phyloP scores from a whole-genome alignment of 1,139 yeast species.

The Candida buenavistaensis region DNA sequence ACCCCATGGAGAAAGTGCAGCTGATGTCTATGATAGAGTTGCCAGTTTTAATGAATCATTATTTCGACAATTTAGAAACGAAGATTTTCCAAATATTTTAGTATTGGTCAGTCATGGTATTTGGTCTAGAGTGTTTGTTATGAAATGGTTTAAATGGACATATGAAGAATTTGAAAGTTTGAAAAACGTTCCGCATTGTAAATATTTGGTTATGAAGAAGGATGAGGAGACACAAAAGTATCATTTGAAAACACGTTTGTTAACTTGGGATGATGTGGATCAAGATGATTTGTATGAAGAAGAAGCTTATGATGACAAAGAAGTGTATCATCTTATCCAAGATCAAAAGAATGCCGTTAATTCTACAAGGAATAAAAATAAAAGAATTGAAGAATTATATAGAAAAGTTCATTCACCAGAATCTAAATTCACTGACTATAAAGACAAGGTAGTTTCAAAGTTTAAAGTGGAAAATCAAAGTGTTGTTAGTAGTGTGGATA shows the following conservation, averaged over 20 bases:
- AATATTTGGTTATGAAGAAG: conserved; percentile 74
- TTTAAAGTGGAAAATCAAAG: conserved; percentile 34
- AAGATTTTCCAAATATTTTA: conserved; percentile 67
- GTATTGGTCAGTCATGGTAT: conserved; percentile 91
- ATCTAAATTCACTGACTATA: conserved; percentile 12
- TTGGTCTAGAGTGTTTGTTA: conserved; percentile 87
- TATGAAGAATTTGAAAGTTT: conserved; percentile 85
- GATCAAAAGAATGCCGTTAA: conserved; percentile 49
- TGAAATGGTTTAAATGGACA: conserved; percentile 94
- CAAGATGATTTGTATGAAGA: conserved; percentile 39
- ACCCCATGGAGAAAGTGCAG: conserved; percentile 94
- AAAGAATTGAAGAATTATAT: conserved; percentile 35
- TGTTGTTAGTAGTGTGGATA: conserved; percentile 24
- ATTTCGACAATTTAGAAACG: conserved; percentile 72
- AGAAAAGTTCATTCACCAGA: conserved; percentile 19
- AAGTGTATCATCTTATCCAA: conserved; percentile 41
- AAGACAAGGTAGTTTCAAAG: conserved; percentile 17
- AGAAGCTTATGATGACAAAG: conserved; percentile 35
- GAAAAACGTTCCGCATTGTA: conserved; percentile 82
- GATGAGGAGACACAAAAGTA: conserved; percentile 45
- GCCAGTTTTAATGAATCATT: conserved; percentile 87
- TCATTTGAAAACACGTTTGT: conserved; percentile 51
- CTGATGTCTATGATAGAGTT: conserved; percentile 89
- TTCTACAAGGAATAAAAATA: conserved; percentile 38
- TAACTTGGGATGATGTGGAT: conserved; percentile 60